Conservation (phyloP, 2,329 filamentous ascomycete genomes). For the Aspergillus alliaceus region DNA sequence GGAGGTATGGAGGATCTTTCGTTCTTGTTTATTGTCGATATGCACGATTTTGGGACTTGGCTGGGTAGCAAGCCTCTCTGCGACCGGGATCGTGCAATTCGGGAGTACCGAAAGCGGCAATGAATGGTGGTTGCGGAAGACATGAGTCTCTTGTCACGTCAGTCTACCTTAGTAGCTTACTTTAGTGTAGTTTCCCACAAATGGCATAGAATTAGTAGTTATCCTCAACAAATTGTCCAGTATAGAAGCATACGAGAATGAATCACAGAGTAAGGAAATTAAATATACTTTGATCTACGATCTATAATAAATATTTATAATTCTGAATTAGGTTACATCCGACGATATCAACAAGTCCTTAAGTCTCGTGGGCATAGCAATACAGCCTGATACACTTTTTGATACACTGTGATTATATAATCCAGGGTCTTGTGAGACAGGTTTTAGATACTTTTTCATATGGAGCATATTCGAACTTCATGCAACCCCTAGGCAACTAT, state of each 20-base stretch:
- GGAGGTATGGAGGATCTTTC: not conserved
- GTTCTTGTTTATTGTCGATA: constrained; percentile 6
- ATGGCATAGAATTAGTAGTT: too few relatives aligned
- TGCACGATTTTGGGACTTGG: constrained; percentile 1
- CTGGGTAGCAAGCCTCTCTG: constrained; percentile 6
- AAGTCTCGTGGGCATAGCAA: not conserved
- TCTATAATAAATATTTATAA: too few relatives aligned
- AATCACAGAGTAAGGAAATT: too few relatives aligned
- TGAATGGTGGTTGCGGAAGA: constrained; percentile 10
- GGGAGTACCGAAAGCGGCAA: constrained; percentile 21
- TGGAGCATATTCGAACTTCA: too few relatives aligned
- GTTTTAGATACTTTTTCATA: not conserved
- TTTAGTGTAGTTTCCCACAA: too few relatives aligned
- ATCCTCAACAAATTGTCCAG: too few relatives aligned
- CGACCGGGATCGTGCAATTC: constrained; percentile 14
- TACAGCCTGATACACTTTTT: not conserved
- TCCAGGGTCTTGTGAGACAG: too few relatives aligned
- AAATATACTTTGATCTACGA: too few relatives aligned
- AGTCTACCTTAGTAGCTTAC: too few relatives aligned
- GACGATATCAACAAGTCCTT: not conserved
- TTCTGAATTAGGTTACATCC: not conserved
- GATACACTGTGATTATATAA: too few relatives aligned
- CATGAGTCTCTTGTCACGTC: not conserved
- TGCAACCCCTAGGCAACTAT: too few relatives aligned
- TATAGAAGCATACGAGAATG: too few relatives aligned